Evolutionary conservation across 164 flowering plant genomes (phyloP), one percentile per base, ranked within the genome.

Genomic region (Stephania japonica): DNA sequence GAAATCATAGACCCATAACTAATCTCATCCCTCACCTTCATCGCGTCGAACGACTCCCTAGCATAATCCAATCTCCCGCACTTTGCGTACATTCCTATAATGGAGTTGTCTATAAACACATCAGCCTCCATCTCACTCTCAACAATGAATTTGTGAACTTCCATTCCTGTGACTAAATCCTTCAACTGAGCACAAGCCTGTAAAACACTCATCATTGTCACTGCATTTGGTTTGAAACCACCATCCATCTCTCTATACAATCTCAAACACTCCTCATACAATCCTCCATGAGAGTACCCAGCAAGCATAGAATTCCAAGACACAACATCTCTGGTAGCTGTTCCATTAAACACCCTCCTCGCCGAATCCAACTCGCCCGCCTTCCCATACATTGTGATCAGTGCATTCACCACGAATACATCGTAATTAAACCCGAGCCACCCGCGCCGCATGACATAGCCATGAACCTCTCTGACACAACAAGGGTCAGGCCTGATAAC

Each of bases 221-320:
- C 81, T 65, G 70, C 88, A 82, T 89, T 74, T 4, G 92, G 90
- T 68, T 68, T 81, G 72, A 86, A 73, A 13, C 75, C 82, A 32
- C 64, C 78, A 42, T 69, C 68, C 72, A 84, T 85, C 42, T 80
- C 78, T 68, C 76, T 78, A 59, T 85, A 92, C 81, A 94, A 70
- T 9, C 27, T 77, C 78, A 87, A 83, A 66, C 92, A 88, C 42
- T 87, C 90, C 53, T 82, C 87, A 72, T 80, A 88, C 73, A 25
- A 80, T 43, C 95, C 94, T 68, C 79, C 73, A 67, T 92, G 97
- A 21, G 94, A 85, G 75, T 89, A 94, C 81, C 90, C 97, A 27
- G 90, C 76, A 71, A 91, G 84, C 92, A 91, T 89, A 0, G 95
- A 85, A 79, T 91, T 92, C 97, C 98, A 94, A 0, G 97, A 83